Percentiles rank a stretch among this genome's conserved stretches.
phyloP scores from a whole-genome alignment of 305 asterid species.

The Rubia peregrina region DNA sequence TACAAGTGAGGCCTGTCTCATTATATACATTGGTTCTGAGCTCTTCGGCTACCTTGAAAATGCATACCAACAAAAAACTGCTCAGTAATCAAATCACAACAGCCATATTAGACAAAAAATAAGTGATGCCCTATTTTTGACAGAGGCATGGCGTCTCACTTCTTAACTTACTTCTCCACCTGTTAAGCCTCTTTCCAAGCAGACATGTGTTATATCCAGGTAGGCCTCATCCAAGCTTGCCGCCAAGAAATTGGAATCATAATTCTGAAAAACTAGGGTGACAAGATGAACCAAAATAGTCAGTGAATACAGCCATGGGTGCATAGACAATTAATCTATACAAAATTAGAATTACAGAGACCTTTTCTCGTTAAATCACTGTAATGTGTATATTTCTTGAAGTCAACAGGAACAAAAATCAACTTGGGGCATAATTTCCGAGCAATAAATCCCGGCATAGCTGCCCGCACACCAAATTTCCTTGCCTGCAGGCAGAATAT shows the following conservation, averaged over 20 bases:
- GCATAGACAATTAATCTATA: conserved; percentile 11
- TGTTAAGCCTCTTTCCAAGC: conserved; percentile 55
- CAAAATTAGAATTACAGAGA: conserved; percentile 34
- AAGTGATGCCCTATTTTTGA: conserved; percentile 9
- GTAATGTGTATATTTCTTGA: conserved; percentile 69
- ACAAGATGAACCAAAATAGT: conserved; percentile 20
- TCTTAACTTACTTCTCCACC: conserved; percentile 57
- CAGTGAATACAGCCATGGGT: conserved; percentile 14
- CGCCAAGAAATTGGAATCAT: conserved; percentile 73
- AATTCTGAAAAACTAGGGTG: conserved; percentile 61
- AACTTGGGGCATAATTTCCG: conserved; percentile 75
- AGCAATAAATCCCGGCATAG: conserved; percentile 98
- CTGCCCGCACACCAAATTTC: conserved; percentile 90
- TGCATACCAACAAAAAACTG: conserved; percentile 17
- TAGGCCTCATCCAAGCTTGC: conserved; percentile 97
- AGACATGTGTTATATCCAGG: conserved; percentile 72
- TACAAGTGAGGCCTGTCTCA: conserved; percentile 96
- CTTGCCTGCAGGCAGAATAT: conserved; percentile 51
- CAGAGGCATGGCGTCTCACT: conserved; percentile 5
- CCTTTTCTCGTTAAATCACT: conserved; percentile 87
- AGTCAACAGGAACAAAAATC: conserved; percentile 73
- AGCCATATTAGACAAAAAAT: conserved; percentile 2
- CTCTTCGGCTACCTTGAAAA: conserved; percentile 73
- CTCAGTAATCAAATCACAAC: conserved; percentile 8
- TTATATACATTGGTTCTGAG: conserved; percentile 56